Evolutionary conservation across 139 green algal species (phyloP).

Genomic region (Chlamydomonas applanata): DNA sequence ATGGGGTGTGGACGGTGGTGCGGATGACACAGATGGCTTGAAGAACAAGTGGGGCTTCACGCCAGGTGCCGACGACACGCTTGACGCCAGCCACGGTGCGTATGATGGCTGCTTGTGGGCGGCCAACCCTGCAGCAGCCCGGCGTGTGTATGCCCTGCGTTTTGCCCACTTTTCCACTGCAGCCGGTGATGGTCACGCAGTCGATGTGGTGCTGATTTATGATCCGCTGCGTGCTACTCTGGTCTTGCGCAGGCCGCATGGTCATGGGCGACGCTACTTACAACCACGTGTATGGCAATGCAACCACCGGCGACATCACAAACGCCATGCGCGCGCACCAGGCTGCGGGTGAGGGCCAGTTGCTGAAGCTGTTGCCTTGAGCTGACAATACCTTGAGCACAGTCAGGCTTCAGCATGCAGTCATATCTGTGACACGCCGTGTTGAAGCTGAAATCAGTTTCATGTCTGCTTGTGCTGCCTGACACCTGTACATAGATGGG

Average conservation of each 20-base stretch:
- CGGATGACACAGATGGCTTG: slow-evolving; percentile 26
- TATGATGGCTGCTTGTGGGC: no score
- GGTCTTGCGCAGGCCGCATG: slow-evolving; percentile 34
- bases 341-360: background rate
- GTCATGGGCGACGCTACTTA: slow-evolving; percentile 78
- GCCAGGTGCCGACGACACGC: slow-evolving; percentile 59
- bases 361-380: background rate
- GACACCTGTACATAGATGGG: background rate
- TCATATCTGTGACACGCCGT: no score
- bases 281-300: slow-evolving; percentile 61
- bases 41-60: slow-evolving; percentile 79
- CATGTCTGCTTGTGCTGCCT: no score
- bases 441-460: background rate
- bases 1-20: background rate
- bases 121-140: no score
- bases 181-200: no score
- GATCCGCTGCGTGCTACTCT: no score
- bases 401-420: no score
- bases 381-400: no score
- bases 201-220: no score
- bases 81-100: slow-evolving; percentile 35
- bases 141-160: no score
- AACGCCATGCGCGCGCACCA: slow-evolving; percentile 19
- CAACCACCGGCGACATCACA: slow-evolving; percentile 35
- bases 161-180: no score